Evolutionary conservation across 306 rosid species (phyloP).

Genomic region (Acacia crassicarpa): DNA sequence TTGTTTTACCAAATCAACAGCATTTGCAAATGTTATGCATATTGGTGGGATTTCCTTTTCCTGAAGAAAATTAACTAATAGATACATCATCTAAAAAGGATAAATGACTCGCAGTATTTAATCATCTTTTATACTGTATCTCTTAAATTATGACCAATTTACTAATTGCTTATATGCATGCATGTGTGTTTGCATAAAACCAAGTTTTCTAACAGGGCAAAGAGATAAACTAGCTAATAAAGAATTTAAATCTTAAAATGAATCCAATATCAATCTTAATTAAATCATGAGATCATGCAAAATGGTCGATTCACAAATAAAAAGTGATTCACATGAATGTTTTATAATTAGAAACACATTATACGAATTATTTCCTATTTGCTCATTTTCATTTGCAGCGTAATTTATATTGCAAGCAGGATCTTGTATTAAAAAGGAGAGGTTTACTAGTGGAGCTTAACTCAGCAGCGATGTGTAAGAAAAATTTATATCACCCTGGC

Average conservation of each 20-base stretch:
- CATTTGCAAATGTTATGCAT: not conserved
- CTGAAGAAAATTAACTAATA: not conserved
- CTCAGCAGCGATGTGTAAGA: too few species aligned
- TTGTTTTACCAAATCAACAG: not conserved
- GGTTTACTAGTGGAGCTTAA: not conserved
- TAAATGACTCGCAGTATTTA: too few species aligned
- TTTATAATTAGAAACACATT: not conserved
- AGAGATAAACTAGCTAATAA: not conserved
- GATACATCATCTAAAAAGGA: too few species aligned
- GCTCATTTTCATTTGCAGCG: not conserved
- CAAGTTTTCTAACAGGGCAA: not conserved
- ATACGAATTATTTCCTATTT: not conserved
- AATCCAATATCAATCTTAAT: not conserved
- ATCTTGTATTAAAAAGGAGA: too few species aligned
- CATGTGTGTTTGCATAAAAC: not conserved
- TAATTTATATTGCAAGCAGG: too few species aligned
- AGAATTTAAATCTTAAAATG: too few species aligned
- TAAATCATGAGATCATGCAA: not conserved
- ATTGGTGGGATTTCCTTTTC: not conserved
- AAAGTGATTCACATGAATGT: not conserved
- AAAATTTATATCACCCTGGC: not conserved
- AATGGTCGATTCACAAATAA: not conserved
- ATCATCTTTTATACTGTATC: too few species aligned
- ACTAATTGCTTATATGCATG: not conserved
- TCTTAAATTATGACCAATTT: not conserved